A percentile compares a stretch with the other conserved stretches of the same genome.
Conservation (phyloP, 148 eudicot genomes). For the Rhododendron mucronatum region DNA sequence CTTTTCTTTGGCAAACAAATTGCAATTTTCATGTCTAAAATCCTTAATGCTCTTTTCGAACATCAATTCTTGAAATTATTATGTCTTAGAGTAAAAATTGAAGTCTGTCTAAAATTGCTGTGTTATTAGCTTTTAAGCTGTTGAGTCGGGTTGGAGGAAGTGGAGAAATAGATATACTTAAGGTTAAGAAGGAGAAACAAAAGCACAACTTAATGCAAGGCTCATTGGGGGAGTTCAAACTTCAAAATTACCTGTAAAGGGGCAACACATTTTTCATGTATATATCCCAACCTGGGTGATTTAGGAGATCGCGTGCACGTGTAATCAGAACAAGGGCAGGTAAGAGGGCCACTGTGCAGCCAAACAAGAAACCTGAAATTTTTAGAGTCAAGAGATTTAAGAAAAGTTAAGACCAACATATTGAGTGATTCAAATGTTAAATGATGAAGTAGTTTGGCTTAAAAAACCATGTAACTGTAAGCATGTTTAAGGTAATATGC, state of each 20-base stretch:
- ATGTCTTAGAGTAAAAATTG: neutral
- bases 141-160: neutral
- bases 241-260: slow-evolving; percentile 54
- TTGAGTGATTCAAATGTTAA: neutral
- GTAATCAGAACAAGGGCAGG: slow-evolving; percentile 53
- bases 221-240: neutral
- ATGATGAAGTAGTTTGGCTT: neutral
- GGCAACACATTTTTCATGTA: slow-evolving; percentile 58
- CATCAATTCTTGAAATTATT: neutral
- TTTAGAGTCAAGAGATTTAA: neutral
- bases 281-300: slow-evolving; percentile 35
- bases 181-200: neutral
- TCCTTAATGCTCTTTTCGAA: neutral
- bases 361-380: slow-evolving; percentile 62
- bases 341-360: slow-evolving; percentile 60
- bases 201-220: neutral
- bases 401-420: neutral
- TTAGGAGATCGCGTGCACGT: neutral
- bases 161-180: neutral
- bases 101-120: neutral
- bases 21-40: neutral
- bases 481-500: neutral
- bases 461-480: neutral
- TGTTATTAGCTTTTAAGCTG: neutral
- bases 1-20: neutral